These are phyloP conservation scores for Miscanthus sacchariflorus DNA, from an alignment of 202 grass and related monocot species.

Conservation along the genomic window DNA sequence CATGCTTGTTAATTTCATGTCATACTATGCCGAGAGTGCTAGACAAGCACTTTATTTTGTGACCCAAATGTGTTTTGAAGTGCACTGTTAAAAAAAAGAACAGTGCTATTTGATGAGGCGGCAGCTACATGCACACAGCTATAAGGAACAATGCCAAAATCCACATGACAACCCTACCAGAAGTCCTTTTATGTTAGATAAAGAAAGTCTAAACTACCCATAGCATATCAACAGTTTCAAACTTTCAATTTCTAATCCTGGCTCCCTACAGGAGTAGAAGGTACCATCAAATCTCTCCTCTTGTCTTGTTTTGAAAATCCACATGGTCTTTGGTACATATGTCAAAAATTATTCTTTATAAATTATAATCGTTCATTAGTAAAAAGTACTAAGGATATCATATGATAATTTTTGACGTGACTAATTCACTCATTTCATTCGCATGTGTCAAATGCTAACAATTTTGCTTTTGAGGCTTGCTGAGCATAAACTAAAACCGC, in stretches of 20 bases:
- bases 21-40: not conserved
- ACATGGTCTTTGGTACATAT: too few species aligned
- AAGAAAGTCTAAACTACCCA: not conserved
- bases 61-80: conserved; percentile 9
- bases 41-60: conserved; percentile 26
- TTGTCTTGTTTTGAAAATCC: too few species aligned
- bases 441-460: too few species aligned
- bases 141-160: not conserved
- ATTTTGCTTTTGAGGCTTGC: too few species aligned
- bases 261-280: not conserved
- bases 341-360: too few species aligned
- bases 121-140: not conserved
- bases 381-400: too few species aligned
- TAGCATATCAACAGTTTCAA: not conserved
- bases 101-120: not conserved
- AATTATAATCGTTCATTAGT: too few species aligned
- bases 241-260: not conserved
- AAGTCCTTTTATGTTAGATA: not conserved
- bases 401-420: too few species aligned
- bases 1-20: not conserved
- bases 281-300: too few species aligned
- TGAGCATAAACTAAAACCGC: too few species aligned
- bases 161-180: not conserved
- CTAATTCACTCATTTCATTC: too few species aligned
- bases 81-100: not conserved